Evolutionary conservation across 176 grass and related monocot genomes (phyloP), one percentile per base, ranked within the genome.

Genomic region (Eleusine coracana): DNA sequence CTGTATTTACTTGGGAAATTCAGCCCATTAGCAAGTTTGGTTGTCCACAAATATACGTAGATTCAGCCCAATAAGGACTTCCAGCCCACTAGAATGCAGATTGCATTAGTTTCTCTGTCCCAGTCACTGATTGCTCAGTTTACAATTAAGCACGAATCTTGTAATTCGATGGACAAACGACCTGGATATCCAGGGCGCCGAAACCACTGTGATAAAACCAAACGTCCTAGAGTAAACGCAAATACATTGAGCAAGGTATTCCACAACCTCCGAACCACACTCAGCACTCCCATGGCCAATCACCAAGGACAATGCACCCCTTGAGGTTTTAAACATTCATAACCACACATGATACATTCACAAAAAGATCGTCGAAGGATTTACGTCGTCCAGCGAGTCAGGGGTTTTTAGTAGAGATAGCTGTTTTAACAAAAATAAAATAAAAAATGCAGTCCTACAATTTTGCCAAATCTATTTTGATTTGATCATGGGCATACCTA

Each of bases 231-330:
- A 45, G 25, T 44, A 44, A 70, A 45, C 10, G 42, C 40, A 54
- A 21, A 70, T 2, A 68, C 40, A 70, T 25, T 23, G 28, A 59
- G 75, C 62, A 74, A n/a, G 73, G 66, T 64, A 58, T 38, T 58
- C 27, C 27, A 18, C 20, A 75, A 87, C 82, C 21, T 21, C 61
- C 2, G 71, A 87, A 62, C 52, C 27, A 44, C 67, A 70, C 17
- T 42, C 37, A 10, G 40, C 39, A 70, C 20, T 44, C 15, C 67
- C 31, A 71, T 27, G 55, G 18, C 41, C 69, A 23, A 60, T 46
- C 46, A 14, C 46, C 11, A 49, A 13, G 46, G 46, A 49, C 46
- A 2, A 34, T 34, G 31, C 31, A 34, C 31, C 31, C 31, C 31
- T 34, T 34, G 79, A 58, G 5, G n/a, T 23, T 60, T 58, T 20